Percentiles rank a stretch among this genome's conserved stretches.
phyloP scores from a whole-genome alignment of 768 basidiomycete species.

The Glaciozyma martinii region DNA sequence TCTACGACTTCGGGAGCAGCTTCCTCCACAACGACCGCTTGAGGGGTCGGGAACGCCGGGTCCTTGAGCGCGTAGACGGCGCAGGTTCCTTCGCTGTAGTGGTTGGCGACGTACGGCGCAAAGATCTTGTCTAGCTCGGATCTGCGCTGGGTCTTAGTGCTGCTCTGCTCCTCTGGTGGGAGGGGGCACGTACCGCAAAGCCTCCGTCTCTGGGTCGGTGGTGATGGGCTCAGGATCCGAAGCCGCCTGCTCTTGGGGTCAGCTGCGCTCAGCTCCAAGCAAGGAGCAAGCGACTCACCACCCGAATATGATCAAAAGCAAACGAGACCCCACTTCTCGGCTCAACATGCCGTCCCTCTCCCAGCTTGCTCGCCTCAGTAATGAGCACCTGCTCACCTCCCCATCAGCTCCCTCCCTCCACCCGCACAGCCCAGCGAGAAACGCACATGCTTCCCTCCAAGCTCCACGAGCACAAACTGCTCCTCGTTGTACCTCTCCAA shows the following conservation, averaged over 20 bases:
- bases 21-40: background rate
- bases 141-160: slow-evolving; percentile 36
- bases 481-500: slow-evolving; percentile 74
- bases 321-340: slow-evolving; percentile 70
- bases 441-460: slow-evolving; percentile 52
- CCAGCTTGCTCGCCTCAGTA: slow-evolving; percentile 59
- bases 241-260: background rate
- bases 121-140: slow-evolving; percentile 61
- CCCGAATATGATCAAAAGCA: slow-evolving; percentile 64
- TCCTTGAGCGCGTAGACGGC: slow-evolving; percentile 54
- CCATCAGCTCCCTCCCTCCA: background rate
- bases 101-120: slow-evolving; percentile 61
- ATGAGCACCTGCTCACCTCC: slow-evolving; percentile 58
- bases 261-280: background rate
- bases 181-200: background rate
- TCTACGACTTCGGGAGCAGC: slow-evolving; percentile 21
- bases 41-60: slow-evolving; percentile 9
- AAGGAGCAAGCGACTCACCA: slow-evolving; percentile 4
- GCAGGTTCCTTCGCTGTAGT: slow-evolving; percentile 68
- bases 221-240: background rate
- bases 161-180: too few species aligned
- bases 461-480: slow-evolving; percentile 78
- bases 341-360: slow-evolving; percentile 67
- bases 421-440: slow-evolving; percentile 4
- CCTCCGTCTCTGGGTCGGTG: background rate